phyloP scores from a whole-genome alignment of 108 stramenopile genomes.

The Skeletonema costatum region DNA sequence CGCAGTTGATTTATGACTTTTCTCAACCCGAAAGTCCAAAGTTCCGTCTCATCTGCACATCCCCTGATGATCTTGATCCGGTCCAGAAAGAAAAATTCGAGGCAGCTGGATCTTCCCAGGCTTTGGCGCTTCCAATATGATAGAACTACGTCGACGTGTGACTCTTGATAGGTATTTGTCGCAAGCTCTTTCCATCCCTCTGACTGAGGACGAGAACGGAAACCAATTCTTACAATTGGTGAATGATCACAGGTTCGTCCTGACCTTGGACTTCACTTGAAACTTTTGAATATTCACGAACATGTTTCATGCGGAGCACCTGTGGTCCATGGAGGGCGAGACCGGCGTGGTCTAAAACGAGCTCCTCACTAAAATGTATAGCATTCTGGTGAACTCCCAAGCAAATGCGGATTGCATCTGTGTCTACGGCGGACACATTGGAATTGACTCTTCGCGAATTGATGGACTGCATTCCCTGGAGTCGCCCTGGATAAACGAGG shows the following conservation, averaged over 20 bases:
- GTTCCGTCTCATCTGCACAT: slow-evolving; percentile 28
- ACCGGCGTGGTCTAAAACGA: slow-evolving; percentile 43
- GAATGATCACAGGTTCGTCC: slow-evolving; percentile 31
- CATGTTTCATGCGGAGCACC: slow-evolving; percentile 27
- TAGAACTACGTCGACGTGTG: slow-evolving; percentile 22
- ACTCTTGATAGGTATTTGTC: slow-evolving; percentile 34
- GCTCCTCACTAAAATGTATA: slow-evolving; percentile 41
- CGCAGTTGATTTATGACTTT: slow-evolving; percentile 38
- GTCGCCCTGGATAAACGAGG: neutral
- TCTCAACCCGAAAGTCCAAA: slow-evolving; percentile 11
- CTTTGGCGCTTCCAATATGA: slow-evolving; percentile 12
- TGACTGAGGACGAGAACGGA: slow-evolving; percentile 7
- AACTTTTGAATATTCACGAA: slow-evolving; percentile 31
- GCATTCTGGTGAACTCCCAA: slow-evolving; percentile 28
- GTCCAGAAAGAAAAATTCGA: slow-evolving; percentile 13
- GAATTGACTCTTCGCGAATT: slow-evolving; percentile 3
- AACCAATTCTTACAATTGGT: slow-evolving; percentile 12
- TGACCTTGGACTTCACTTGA: slow-evolving; percentile 38
- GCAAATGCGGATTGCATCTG: slow-evolving; percentile 6
- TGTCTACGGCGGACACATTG: slow-evolving; percentile 8
- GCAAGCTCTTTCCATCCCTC: slow-evolving; percentile 30
- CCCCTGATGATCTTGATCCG: slow-evolving; percentile 19
- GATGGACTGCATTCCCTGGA: neutral
- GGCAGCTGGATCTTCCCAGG: slow-evolving; percentile 29
- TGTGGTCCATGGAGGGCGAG: slow-evolving; percentile 39